Evolutionary conservation across 352 stramenopile genomes (phyloP).

Genomic region (Discostella stelligera): DNA sequence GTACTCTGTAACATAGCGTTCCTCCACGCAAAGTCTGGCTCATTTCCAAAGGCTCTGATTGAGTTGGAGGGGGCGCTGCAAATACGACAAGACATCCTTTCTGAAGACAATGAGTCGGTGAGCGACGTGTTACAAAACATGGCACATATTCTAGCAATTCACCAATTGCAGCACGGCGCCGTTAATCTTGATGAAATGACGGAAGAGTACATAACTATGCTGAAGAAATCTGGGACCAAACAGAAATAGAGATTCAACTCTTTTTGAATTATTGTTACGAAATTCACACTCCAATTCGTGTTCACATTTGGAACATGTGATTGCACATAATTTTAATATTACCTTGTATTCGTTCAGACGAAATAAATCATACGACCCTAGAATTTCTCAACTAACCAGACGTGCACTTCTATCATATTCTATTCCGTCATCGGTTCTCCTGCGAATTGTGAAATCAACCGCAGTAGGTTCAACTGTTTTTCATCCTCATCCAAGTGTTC

Average conservation of each 20-base stretch:
- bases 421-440: conserved; percentile 15
- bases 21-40: conserved; percentile 39
- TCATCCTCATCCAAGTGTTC: conserved; percentile 49
- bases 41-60: conserved; percentile 44
- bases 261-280: not conserved
- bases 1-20: conserved; percentile 40
- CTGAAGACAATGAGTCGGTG: conserved; percentile 20
- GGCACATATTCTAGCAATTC: conserved; percentile 45
- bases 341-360: not conserved
- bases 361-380: not conserved
- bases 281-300: not conserved
- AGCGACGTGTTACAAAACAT: conserved; percentile 38
- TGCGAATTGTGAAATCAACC: conserved; percentile 60
- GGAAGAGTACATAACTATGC: conserved; percentile 36
- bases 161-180: conserved; percentile 37
- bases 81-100: conserved; percentile 41
- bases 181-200: conserved; percentile 44
- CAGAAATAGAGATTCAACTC: not conserved
- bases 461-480: conserved; percentile 59
- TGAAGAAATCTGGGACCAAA: conserved; percentile 10
- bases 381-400: not conserved
- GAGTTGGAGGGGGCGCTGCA: conserved; percentile 43
- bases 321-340: not conserved
- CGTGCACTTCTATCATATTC: not conserved
- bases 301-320: not conserved